These are phyloP conservation scores for Chaetothyriales sp. DNA, from an alignment of 2,329 filamentous ascomycete species.

Conservation along the genomic window DNA sequence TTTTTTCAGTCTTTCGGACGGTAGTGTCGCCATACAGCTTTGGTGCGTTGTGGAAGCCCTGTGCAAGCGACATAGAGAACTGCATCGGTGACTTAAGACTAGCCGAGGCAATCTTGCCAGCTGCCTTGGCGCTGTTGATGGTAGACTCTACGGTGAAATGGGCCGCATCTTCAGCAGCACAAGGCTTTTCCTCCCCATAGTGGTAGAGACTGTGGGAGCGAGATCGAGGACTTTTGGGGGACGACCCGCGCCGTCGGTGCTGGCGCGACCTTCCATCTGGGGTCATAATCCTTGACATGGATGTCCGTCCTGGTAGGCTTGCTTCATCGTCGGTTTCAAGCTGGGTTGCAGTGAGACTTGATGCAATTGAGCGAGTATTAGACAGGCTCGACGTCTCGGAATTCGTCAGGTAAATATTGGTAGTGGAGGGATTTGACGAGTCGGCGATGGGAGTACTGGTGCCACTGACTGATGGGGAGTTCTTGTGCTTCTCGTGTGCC, in stretches of 20 bases:
- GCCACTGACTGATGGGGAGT: conserved; percentile 1
- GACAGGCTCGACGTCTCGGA: neutral
- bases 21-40: conserved; percentile 39
- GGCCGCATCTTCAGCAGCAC: conserved; percentile 18
- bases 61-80: conserved; percentile 66
- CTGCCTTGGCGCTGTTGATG: conserved; percentile 51
- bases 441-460: conserved; percentile 1
- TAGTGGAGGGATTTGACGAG: conserved; percentile 1
- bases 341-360: neutral
- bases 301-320: conserved; percentile 7
- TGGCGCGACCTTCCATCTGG: conserved; percentile 8
- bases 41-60: conserved; percentile 43
- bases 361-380: neutral
- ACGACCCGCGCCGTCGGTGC: conserved; percentile 2
- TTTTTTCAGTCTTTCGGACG: conserved; percentile 26
- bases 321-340: neutral
- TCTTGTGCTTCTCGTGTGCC: conserved; percentile 9
- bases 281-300: conserved; percentile 7
- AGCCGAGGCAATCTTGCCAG: conserved; percentile 60
- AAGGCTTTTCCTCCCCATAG: conserved; percentile 5
- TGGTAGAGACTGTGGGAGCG: conserved; percentile 7
- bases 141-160: conserved; percentile 43
- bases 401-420: conserved; percentile 2
- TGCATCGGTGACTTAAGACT: conserved; percentile 71
- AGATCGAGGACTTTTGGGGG: conserved; percentile 16